Conservation (phyloP, 108 stramenopile species). For the Epithemia pelagica region DNA sequence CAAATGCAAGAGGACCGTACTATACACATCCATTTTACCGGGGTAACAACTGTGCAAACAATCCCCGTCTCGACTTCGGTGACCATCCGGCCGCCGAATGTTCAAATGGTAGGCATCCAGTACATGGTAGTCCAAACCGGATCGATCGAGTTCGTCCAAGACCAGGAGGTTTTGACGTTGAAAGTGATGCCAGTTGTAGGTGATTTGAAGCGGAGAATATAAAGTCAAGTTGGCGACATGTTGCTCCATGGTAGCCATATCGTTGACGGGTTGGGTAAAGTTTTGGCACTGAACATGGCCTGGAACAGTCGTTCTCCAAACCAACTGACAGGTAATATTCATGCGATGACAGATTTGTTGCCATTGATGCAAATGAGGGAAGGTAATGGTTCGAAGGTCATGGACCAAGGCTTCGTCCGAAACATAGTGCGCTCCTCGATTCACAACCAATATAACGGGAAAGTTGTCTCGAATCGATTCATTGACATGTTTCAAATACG, state of each 20-base stretch:
- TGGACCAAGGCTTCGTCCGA: conserved; percentile 20
- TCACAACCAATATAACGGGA: conserved; percentile 37
- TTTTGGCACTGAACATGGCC: conserved; percentile 40
- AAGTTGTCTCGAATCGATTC: conserved; percentile 17
- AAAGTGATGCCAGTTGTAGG: conserved; percentile 39
- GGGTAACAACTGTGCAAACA: conserved; percentile 51
- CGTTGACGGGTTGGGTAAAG: conserved; percentile 33
- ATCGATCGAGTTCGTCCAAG: conserved; percentile 8
- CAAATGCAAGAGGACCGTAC: conserved; percentile 28
- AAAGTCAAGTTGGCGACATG: conserved; percentile 17
- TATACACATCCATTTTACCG: conserved; percentile 43
- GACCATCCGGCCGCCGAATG: conserved; percentile 35
- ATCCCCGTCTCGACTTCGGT: conserved; percentile 27
- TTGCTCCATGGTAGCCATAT: conserved; percentile 30
- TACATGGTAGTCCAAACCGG: conserved; percentile 10
- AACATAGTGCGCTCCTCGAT: conserved; percentile 44
- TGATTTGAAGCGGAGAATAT: conserved; percentile 21
- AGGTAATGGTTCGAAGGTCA: conserved; percentile 9
- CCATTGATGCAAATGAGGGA: conserved; percentile 23
- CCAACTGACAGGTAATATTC: conserved; percentile 23
- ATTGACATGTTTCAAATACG: conserved; percentile 15
- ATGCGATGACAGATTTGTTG: conserved; percentile 18
- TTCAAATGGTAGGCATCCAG: conserved; percentile 41
- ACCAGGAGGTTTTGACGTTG: conserved; percentile 35
- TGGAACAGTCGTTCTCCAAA: conserved; percentile 41